Evolutionary conservation across 2,329 filamentous ascomycete genomes (phyloP).

Genomic region (Aspergillus novofumigatus): DNA sequence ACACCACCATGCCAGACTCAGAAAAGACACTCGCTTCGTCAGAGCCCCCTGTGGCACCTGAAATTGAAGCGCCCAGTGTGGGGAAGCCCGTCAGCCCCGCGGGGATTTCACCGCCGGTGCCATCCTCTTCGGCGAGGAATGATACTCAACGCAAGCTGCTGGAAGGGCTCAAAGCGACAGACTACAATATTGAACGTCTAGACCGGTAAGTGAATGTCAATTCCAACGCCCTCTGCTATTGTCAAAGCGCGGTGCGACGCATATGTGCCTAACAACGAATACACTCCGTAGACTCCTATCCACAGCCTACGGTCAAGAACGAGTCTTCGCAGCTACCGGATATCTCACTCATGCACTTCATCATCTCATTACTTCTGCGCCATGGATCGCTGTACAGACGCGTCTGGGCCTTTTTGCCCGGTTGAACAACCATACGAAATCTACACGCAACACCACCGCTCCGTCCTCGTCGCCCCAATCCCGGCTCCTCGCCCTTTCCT

Average conservation of each 20-base stretch:
- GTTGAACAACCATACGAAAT: conserved; percentile 20
- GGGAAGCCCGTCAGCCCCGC: conserved; percentile 20
- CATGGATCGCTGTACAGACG: conserved; percentile 39
- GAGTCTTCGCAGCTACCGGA: conserved; percentile 63
- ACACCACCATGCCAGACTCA: conserved; percentile 19
- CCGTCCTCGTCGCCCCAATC: conserved; percentile 37
- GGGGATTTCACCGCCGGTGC: conserved; percentile 5
- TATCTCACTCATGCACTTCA: conserved; percentile 63
- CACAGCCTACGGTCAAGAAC: conserved; percentile 66
- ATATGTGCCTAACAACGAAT: neutral
- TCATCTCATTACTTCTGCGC: conserved; percentile 55
- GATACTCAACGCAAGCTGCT: conserved; percentile 21
- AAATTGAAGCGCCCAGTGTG: conserved; percentile 19
- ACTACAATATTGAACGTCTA: conserved; percentile 27
- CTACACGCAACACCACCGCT: conserved; percentile 28
- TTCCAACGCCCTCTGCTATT: neutral
- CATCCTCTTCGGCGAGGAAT: conserved; percentile 1
- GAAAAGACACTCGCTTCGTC: conserved; percentile 12
- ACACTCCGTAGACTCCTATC: conserved; percentile 60
- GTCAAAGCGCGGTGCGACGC: neutral
- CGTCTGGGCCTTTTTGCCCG: conserved; percentile 39
- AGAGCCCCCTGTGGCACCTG: conserved; percentile 7
- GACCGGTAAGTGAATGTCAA: conserved; percentile 22
- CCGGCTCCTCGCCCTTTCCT: conserved; percentile 46
- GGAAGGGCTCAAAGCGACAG: conserved; percentile 24